Conservation (phyloP, 768 basidiomycete species). For the Tylopilus rubrobrunneus region DNA sequence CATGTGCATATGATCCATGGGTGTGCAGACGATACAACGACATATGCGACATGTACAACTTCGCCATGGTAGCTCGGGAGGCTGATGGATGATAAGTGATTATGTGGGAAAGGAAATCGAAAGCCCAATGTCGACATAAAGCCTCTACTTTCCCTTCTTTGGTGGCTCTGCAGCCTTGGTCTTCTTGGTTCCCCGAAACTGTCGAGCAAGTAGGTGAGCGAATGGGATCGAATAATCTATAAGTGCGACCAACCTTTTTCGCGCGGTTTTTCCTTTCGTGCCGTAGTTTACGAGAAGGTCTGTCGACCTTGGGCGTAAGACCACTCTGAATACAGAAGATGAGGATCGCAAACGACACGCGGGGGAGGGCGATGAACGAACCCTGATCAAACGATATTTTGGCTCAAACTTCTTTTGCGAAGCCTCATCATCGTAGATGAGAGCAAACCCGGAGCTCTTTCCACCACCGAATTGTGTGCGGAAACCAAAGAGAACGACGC, state of each 20-base stretch:
- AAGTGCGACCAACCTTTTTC: slow-evolving; percentile 78
- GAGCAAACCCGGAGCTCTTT: slow-evolving; percentile 91
- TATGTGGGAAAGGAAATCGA: slow-evolving; percentile 13
- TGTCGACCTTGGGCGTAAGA: slow-evolving; percentile 73
- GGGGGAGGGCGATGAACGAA: slow-evolving; percentile 39
- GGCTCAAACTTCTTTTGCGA: slow-evolving; percentile 98
- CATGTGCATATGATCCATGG: slow-evolving; percentile 29
- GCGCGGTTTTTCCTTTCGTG: slow-evolving; percentile 99
- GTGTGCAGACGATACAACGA: slow-evolving; percentile 22
- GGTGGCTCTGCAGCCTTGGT: slow-evolving; percentile 85
- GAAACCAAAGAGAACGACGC: slow-evolving; percentile 93
- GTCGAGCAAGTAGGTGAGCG: slow-evolving; percentile 17
- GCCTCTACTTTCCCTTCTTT: slow-evolving; percentile 86
- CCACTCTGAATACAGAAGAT: slow-evolving; percentile 48
- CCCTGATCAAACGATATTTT: slow-evolving; percentile 89
- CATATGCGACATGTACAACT: slow-evolving; percentile 43
- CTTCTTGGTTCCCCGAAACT: slow-evolving; percentile 97
- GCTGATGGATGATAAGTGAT: slow-evolving; percentile 30
- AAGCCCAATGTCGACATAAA: slow-evolving; percentile 20
- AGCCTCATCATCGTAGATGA: slow-evolving; percentile 96
- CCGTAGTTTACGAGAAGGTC: slow-evolving; percentile 93
- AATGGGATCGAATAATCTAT: background rate
- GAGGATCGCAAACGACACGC: background rate
- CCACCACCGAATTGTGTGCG: slow-evolving; percentile 98
- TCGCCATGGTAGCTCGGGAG: slow-evolving; percentile 35